Evolutionary conservation across 768 basidiomycete species (phyloP), one percentile per base, ranked within the genome.

Genomic region (Tulasnella sp.): DNA sequence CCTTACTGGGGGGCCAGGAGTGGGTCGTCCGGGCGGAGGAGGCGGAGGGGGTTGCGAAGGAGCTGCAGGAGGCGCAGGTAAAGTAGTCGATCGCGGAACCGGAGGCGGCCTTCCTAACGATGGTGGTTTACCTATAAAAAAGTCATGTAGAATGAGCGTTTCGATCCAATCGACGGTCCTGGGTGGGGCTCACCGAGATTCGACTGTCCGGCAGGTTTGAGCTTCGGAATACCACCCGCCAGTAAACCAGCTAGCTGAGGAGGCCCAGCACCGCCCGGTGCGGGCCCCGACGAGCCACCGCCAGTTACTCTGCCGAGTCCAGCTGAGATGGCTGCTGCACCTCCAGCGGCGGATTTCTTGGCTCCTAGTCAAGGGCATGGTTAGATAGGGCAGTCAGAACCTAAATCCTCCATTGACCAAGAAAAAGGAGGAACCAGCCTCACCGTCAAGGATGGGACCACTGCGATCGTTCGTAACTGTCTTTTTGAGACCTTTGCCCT

Each of bases 141-240:
- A n/a, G 54, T n/a, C 22, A 54, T n/a, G 8, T 24, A 11, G 24
- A 22, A 54, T n/a, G 54, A 54, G n/a, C n/a, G n/a, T n/a, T n/a
- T n/a, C n/a, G n/a, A n/a, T n/a, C n/a, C n/a, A n/a, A n/a, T n/a
- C n/a, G n/a, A n/a, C n/a, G n/a, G n/a, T n/a, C n/a, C n/a, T n/a
- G n/a, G n/a, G n/a, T n/a, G n/a, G n/a, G n/a, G n/a, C 88, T 81
- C 84, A 93, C 93, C 90, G 79, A 88, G 85, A 85, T 87, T 89
- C 78, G 84, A 88, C 80, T 91, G 89, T 18, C 91, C 93, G n/a
- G 93, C 89, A 72, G 95, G 91, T 88, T 93, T 97, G 84, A 97
- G 85, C 84, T 94, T 96, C 5, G 96, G 96, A 88, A 97, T 92
- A 1, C 96, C 96, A 22, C 95, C 96, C 72, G 96, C 95, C 84